phyloP scores from a whole-genome alignment of 2,329 filamentous ascomycete species.

The Phyllosticta paracitricarpa region DNA sequence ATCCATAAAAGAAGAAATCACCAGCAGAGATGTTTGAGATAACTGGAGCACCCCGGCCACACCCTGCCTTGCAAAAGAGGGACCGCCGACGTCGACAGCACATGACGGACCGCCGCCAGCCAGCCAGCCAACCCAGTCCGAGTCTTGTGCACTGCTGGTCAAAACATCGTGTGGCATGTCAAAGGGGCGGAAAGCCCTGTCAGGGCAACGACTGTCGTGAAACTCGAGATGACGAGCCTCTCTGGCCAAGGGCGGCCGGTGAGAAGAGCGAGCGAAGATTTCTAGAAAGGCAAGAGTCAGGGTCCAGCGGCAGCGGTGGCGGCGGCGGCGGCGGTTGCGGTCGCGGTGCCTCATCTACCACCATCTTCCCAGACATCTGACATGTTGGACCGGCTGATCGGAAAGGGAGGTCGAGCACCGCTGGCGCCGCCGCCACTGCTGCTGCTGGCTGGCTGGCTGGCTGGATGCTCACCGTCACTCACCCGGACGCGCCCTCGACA shows the following conservation, averaged over 20 bases:
- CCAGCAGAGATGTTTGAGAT: too few species aligned
- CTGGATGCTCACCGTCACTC: background rate
- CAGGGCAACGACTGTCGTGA: background rate
- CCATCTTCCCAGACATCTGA: background rate
- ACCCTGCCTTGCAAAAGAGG: too few species aligned
- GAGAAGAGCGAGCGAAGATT: background rate
- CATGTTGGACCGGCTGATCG: background rate
- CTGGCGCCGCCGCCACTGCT: background rate
- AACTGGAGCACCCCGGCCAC: too few species aligned
- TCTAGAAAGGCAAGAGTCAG: background rate
- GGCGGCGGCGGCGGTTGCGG: too few species aligned
- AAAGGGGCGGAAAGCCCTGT: background rate
- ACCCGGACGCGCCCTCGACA: background rate
- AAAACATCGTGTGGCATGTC: background rate
- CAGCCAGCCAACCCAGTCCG: background rate
- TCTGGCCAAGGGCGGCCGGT: background rate
- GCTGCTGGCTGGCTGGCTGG: background rate
- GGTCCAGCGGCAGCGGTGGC: background rate
- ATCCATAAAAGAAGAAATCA: too few species aligned
- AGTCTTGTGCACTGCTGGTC: background rate
- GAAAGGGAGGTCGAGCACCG: background rate
- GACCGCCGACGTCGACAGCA: too few species aligned
- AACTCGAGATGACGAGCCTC: background rate
- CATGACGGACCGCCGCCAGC: too few species aligned
- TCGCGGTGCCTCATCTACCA: background rate